These are phyloP conservation scores for Gossypium sturtianum DNA, from an alignment of 345 rosid genomes.

Conservation along the genomic window DNA sequence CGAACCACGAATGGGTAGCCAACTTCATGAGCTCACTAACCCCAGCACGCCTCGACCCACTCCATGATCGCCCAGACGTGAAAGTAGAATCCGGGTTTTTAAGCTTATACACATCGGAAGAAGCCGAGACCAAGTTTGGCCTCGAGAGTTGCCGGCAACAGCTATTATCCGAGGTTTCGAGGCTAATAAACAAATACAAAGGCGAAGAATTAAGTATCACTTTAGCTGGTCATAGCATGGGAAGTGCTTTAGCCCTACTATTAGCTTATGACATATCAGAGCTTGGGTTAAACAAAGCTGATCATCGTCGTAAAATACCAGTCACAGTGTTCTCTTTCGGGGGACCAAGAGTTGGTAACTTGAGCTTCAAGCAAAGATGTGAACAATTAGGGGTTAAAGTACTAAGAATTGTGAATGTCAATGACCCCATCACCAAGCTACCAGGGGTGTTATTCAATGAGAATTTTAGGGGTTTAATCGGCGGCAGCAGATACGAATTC, in stretches of 20 bases:
- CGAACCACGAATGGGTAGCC: conserved; percentile 72
- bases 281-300: conserved; percentile 43
- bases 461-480: conserved; percentile 54
- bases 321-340: conserved; percentile 79
- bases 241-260: conserved; percentile 77
- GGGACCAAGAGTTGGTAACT: conserved; percentile 90
- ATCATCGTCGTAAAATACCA: conserved; percentile 23
- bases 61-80: conserved; percentile 48
- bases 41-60: conserved; percentile 69
- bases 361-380: conserved; percentile 63
- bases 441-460: conserved; percentile 83
- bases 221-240: conserved; percentile 87
- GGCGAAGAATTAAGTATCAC: conserved; percentile 68
- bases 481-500: conserved; percentile 52
- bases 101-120: conserved; percentile 68
- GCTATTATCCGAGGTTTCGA: conserved; percentile 67
- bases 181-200: conserved; percentile 48
- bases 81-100: conserved; percentile 84
- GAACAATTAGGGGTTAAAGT: conserved; percentile 80
- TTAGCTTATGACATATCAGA: conserved; percentile 81
- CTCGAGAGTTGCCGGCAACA: conserved; percentile 77
- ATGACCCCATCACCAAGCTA: conserved; percentile 81
- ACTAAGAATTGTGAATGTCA: conserved; percentile 61
- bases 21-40: conserved; percentile 76
- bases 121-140: conserved; percentile 55